A percentile compares a stretch with the other conserved stretches of the same genome.
Conservation (phyloP, 148 eudicot genomes). For the Camellia sinensis region DNA sequence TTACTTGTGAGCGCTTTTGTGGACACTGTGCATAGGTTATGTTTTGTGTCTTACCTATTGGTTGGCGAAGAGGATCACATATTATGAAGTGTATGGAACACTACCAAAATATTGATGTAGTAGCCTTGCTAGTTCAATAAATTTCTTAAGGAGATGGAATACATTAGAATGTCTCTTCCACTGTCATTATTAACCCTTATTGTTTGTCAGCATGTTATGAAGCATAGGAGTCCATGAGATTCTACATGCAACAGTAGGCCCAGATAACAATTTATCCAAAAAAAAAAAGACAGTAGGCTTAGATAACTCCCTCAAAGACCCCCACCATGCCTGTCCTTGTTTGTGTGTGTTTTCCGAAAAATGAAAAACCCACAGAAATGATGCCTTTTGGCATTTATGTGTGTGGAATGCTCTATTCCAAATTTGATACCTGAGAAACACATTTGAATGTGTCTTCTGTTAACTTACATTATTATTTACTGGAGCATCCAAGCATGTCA, state of each 20-base stretch:
- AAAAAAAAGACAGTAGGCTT: neutral
- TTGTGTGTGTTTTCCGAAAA: neutral
- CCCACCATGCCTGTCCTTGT: neutral
- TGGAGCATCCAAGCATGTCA: neutral
- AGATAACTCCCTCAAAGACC: neutral
- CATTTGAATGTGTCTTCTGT: neutral
- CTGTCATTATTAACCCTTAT: neutral
- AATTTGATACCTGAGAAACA: neutral
- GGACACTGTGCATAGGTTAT: neutral
- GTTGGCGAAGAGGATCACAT: neutral
- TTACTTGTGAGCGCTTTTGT: neutral
- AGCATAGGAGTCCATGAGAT: neutral
- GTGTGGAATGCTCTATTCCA: neutral
- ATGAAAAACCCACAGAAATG: neutral
- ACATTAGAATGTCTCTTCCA: neutral
- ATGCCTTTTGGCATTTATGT: neutral
- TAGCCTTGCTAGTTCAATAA: neutral
- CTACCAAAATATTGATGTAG: neutral
- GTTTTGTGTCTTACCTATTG: neutral
- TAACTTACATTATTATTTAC: neutral
- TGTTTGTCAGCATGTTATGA: neutral
- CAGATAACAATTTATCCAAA: too few species aligned
- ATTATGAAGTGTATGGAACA: slow-evolving; percentile 1
- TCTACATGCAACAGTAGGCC: neutral
- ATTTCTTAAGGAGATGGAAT: neutral